Base-by-base conservation (phyloP, 177 flowering plant genomes). In the Tripterygium wilfordii region DNA sequence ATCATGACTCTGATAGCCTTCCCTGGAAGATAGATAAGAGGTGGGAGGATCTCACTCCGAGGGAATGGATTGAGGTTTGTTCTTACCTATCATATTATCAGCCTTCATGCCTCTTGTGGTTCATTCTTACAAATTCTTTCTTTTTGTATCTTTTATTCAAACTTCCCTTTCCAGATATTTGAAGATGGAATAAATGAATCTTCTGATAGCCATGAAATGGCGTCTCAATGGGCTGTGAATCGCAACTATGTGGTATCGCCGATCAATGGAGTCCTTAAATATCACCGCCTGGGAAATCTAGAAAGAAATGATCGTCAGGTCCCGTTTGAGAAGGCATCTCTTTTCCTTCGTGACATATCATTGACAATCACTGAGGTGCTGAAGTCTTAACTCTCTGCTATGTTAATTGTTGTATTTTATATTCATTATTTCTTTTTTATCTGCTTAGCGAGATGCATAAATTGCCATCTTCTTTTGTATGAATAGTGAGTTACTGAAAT, bases 251-350 rank as follows among this genome's bases (percentile, higher is more conserved):
- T 94, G 67, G 79, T 94, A 25, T 87, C 95, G 49, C 99, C 99
- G 15, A 89, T 94, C 49, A 85, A 94, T 71, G 99, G 95, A 46
- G 75, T 57, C 41, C 83, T 94, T 9, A 78, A 83, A 53, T 94
- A 94, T 70, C 90, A 94, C 57, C 96, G 97, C 31, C 79, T 89
- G 52, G 99, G 99, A 40, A 84, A 85, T 32, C 96, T 81, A 79
- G 99, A 89, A 71, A 83, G 89, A 58, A 74, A 65, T 59, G 79
- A 94, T 59, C 83, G 85, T 9, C 87, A 81, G 44, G 42, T 77
- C 58, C 96, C 99, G 10, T 83, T 76, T 67, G 97, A 94, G 82
- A 83, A 79, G 75, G 96, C 90, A 47, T 79, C 95, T 36, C 71
- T 94, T 62, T 65, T 70, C 44, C 60, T 94, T 23, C 72, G 60